Base-by-base conservation (phyloP, 2,329 filamentous ascomycete species). In the Colletotrichum plurivorum region DNA sequence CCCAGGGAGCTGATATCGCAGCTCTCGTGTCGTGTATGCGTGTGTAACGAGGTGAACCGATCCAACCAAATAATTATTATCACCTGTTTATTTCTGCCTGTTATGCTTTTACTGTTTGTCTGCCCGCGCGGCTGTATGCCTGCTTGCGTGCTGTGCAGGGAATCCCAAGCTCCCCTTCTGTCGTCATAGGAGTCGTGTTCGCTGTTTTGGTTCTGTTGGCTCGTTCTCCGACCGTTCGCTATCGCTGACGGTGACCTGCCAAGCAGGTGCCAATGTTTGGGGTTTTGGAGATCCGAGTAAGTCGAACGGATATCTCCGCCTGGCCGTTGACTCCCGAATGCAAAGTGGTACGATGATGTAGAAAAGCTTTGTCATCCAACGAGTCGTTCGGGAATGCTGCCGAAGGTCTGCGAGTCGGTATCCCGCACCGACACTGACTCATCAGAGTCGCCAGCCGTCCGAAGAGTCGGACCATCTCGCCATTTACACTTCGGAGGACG, bases 321-420 rank as follows among this genome's bases (percentile, higher is more conserved):
- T 45, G 31, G 10, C 31, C 31, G 10, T 36, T 9, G 31, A 46
- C 49, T 69, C 22, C 39, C 22, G 60, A 59, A 60, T 60, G 49
- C 15, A 66, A 66, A 60, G 54, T 60, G 55, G 61, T 59, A 65
- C 36, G 61, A 55, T 59, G 55, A 55, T 46, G 61, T 22, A 27
- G 22, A 25, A 53, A 63, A 68, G 61, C 48, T 59, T 31, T 62
- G 46, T 60, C 48, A 64, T 20, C 53, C 13, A 52, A 22, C 20
- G 31, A 20, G 25, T 58, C 54, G 53, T 65, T 16, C 15, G 41
- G 43, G n/a, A 25, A 22, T 15, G 13, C 15, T 3, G 13, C 25
- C 49, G 25, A 55, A 12, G 12, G 46, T 20, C 16, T 49, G 46
- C 18, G 16, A 43, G 49, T 46, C 41, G 48, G 48, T 43, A 46